Evolutionary conservation across 1,139 yeast genomes (phyloP).

Genomic region (Zygotorulaspora mrakii): DNA sequence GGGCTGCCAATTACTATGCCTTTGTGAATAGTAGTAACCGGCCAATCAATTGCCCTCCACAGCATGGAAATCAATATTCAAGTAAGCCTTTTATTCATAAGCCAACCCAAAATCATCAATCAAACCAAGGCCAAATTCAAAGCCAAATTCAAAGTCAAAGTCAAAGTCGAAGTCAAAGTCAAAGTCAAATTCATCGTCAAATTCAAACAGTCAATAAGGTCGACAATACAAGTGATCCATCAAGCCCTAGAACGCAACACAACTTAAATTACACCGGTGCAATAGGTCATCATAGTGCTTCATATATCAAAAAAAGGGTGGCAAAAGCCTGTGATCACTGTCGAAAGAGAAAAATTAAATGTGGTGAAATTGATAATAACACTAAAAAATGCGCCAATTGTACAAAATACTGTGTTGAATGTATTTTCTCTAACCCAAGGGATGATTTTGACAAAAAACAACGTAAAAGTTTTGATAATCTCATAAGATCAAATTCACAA

Average conservation of each 20-base stretch:
- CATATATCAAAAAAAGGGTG: slow-evolving; percentile 28
- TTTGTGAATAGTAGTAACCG: not conserved
- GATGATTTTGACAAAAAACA: slow-evolving; percentile 13
- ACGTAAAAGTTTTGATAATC: slow-evolving; percentile 3
- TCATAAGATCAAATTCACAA: slow-evolving; percentile 4
- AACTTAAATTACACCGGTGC: too few relatives aligned
- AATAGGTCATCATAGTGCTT: too few relatives aligned
- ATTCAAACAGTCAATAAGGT: not conserved
- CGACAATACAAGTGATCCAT: slow-evolving; percentile 6
- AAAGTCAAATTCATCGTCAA: too few relatives aligned
- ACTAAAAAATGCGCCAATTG: slow-evolving; percentile 31
- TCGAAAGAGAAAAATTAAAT: slow-evolving; percentile 37
- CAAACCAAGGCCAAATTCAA: too few relatives aligned
- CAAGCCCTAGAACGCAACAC: slow-evolving; percentile 12
- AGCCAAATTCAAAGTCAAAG: too few relatives aligned
- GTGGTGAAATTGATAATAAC: slow-evolving; percentile 30
- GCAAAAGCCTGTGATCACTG: slow-evolving; percentile 39
- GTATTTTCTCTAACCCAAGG: slow-evolving; percentile 23
- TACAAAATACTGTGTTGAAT: slow-evolving; percentile 24
- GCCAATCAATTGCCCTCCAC: not conserved
- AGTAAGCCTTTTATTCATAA: too few relatives aligned
- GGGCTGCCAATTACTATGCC: slow-evolving; percentile 1
- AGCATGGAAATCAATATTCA: too few relatives aligned
- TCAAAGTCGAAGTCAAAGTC: too few relatives aligned
- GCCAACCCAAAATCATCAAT: too few relatives aligned